phyloP scores from a whole-genome alignment of 768 basidiomycete genomes.

The Tylopilus felleus region DNA sequence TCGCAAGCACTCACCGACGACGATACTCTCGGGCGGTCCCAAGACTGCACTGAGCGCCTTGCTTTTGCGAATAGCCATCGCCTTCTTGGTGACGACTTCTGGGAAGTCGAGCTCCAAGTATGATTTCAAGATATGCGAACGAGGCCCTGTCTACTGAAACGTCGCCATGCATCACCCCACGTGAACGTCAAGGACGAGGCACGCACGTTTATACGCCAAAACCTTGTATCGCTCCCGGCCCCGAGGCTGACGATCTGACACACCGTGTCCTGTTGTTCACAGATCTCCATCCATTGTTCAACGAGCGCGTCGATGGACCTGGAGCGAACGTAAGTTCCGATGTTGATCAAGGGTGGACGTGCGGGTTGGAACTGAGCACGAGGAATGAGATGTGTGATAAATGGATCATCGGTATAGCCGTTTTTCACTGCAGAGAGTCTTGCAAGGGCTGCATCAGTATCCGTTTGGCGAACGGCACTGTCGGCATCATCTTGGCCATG shows the following conservation, averaged over 20 bases:
- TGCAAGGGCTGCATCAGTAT: constrained; percentile 80
- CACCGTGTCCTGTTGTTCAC: constrained; percentile 38
- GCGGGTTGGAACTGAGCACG: constrained; percentile 56
- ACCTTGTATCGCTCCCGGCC: constrained; percentile 68
- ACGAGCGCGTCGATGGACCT: constrained; percentile 77
- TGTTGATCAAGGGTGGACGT: constrained; percentile 88
- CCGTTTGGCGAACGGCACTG: constrained; percentile 68
- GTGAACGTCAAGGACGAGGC: not conserved
- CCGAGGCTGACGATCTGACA: constrained; percentile 94
- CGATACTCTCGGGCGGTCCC: constrained; percentile 18
- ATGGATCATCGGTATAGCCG: constrained; percentile 53
- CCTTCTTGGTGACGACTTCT: constrained; percentile 80
- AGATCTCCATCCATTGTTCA: constrained; percentile 54
- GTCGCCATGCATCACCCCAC: not conserved
- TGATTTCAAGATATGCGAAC: constrained; percentile 44
- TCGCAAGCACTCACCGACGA: constrained; percentile 12
- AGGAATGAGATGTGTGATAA: constrained; percentile 52
- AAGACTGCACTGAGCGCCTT: constrained; percentile 35
- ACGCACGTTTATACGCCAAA: constrained; percentile 85
- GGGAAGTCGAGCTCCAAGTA: constrained; percentile 94
- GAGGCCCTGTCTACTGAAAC: constrained; percentile 52
- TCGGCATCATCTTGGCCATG: constrained; percentile 43
- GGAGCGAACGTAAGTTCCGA: constrained; percentile 88
- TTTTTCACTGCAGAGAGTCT: constrained; percentile 80
- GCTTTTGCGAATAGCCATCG: constrained; percentile 71